Evolutionary conservation across 805 yeast species (phyloP), one percentile per base, ranked within the genome.

Genomic region (Ogataea dorogensis): DNA sequence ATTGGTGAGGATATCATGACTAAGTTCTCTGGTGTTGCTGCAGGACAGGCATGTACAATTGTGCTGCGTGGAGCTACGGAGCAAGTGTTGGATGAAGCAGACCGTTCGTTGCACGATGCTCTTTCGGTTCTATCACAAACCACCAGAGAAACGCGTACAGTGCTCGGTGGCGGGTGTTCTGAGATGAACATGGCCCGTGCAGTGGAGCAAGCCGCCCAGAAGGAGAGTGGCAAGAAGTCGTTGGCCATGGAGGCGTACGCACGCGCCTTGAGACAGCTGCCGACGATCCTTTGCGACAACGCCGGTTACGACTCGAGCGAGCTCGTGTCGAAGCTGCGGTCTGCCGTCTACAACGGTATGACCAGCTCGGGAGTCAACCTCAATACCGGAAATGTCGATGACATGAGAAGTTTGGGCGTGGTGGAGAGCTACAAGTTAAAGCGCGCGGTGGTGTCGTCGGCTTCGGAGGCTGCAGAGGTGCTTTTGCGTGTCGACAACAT

Each of bases 401-500:
- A 93, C 61, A 91, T 93, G 94, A 77, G 95, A 61, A 93, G 88
- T 44, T 64, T 81, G 50, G 98, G 98, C 15, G 77, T 91, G 50
- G 88, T 93, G 34, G 99, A 93, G 67, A 81, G 94, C 46, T 93
- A 74, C 65, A 91, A 89, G 65, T 74, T 93, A 61, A 93, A 93
- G 67, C 73, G 77, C 46, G 95, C 97, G 2, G 98, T 94, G 11
- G 97, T 93, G 12, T 77, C 88, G 10, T 81, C 94, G 30, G 98
- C 98, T 5, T 73, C 95, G n/a, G 99, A 93, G 68, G 98, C 98
- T 20, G 94, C 98, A 5, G 98, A 93, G 68, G 89, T 93, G 31
- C 73, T 93, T 49, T 68, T 93, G 54, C 79, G 99, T 59, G 99
- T 93, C 27, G 99, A 93, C 61, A 91, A 93, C 63, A 93, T 93